phyloP scores from a whole-genome alignment of 148 eudicot genomes.

The Rhododendron vialii region DNA sequence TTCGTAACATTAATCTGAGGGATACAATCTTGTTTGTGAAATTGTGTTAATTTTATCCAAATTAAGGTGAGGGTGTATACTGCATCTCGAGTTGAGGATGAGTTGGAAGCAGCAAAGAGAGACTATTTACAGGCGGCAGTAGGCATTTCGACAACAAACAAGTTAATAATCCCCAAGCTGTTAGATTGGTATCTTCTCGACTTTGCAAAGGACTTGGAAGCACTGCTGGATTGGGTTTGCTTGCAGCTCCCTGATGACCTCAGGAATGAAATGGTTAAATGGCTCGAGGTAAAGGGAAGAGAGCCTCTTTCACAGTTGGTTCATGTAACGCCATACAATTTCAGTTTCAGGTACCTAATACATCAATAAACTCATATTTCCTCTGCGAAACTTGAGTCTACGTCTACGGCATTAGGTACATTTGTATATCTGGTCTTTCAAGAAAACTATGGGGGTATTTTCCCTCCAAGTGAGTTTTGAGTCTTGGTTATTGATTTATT shows the following conservation, averaged over 20 bases:
- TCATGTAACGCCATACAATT: constrained; percentile 66
- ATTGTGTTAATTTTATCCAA: neutral
- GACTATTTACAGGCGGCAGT: constrained; percentile 82
- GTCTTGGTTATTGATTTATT: constrained; percentile 15
- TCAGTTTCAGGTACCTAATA: constrained; percentile 84
- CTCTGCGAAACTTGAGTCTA: neutral
- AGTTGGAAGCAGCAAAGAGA: constrained; percentile 74
- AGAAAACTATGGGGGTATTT: neutral
- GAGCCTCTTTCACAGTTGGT: constrained; percentile 43
- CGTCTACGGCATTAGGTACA: neutral
- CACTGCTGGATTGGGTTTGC: constrained; percentile 86
- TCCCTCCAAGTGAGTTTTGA: neutral
- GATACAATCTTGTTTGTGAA: neutral
- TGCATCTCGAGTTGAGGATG: constrained; percentile 72
- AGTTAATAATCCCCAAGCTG: constrained; percentile 67
- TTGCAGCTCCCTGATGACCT: constrained; percentile 70
- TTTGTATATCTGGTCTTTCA: neutral
- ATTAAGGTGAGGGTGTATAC: constrained; percentile 80
- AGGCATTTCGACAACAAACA: constrained; percentile 48
- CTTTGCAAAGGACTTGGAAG: constrained; percentile 75
- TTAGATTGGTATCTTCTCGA: constrained; percentile 84
- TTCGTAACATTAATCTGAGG: neutral
- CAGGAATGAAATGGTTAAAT: constrained; percentile 38
- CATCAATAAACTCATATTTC: constrained; percentile 21
- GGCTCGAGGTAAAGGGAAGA: constrained; percentile 38